These are phyloP conservation scores for Fagus crenata DNA, from an alignment of 306 rosid genomes.

Conservation along the genomic window DNA sequence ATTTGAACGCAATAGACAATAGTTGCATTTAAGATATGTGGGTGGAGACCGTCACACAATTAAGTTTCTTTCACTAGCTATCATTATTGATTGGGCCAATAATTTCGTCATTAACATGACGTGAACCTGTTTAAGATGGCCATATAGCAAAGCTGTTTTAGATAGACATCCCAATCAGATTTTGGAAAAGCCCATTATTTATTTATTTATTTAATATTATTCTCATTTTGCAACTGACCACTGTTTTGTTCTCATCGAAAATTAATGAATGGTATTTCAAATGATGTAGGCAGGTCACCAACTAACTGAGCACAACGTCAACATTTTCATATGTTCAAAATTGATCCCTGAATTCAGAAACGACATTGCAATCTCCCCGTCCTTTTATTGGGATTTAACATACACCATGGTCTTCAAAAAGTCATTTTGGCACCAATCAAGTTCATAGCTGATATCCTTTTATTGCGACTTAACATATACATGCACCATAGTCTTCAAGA, in stretches of 20 bases:
- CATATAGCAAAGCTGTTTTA: no score
- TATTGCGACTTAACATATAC: no score
- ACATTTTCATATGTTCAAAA: not conserved
- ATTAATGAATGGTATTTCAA: not conserved
- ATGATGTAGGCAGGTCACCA: not conserved
- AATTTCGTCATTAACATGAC: not conserved
- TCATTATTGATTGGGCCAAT: not conserved
- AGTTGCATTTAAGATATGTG: no score
- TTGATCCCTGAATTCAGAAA: no score
- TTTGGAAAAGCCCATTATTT: no score
- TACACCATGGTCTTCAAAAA: no score
- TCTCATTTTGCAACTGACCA: not conserved
- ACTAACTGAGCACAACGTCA: not conserved
- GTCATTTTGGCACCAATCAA: no score
- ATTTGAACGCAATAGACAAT: not conserved
- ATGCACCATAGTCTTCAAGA: no score
- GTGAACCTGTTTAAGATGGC: not conserved
- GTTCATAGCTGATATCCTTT: no score
- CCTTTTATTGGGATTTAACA: not conserved
- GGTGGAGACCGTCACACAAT: not conserved
- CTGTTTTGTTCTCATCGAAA: constrained; percentile 9
- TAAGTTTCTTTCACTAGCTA: not conserved
- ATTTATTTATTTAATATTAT: no score
- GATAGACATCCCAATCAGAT: no score
- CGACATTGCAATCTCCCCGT: not conserved